A percentile compares a stretch with the other conserved stretches of the same genome.
Conservation (phyloP, 2,329 filamentous ascomycete genomes). For the Cordyceps cicadae region DNA sequence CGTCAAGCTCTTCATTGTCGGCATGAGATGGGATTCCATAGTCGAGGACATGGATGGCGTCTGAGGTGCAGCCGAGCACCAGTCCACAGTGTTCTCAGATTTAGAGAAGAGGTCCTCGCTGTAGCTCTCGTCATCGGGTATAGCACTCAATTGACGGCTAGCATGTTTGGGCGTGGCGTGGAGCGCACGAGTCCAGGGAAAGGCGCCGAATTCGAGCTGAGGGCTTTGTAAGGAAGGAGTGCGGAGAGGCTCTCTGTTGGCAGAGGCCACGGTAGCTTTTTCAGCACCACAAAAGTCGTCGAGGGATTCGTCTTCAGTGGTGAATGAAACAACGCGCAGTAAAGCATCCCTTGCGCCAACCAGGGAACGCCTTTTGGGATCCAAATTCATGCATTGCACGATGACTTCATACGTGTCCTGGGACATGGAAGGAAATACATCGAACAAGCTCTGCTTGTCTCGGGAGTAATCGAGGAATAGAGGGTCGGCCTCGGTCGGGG, state of each 20-base stretch:
- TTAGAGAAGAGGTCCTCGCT: conserved; percentile 78
- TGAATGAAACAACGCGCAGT: conserved; percentile 77
- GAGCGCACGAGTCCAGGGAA: conserved; percentile 90
- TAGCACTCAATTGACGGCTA: conserved; percentile 78
- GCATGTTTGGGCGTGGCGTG: conserved; percentile 63
- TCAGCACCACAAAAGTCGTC: conserved; percentile 91
- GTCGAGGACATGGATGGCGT: conserved; percentile 79
- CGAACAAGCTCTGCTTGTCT: conserved; percentile 92
- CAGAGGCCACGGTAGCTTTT: conserved; percentile 66
- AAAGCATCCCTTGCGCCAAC: conserved; percentile 70
- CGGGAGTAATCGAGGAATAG: conserved; percentile 88
- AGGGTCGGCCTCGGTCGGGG: conserved; percentile 81
- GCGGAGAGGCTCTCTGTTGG: conserved; percentile 88
- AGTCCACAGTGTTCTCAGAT: conserved; percentile 64
- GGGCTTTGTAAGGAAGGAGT: conserved; percentile 93
- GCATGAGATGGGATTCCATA: conserved; percentile 71
- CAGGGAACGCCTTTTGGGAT: conserved; percentile 82
- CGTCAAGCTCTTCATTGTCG: conserved; percentile 69
- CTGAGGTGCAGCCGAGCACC: conserved; percentile 68
- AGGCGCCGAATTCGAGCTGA: conserved; percentile 69
- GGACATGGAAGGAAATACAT: conserved; percentile 97
- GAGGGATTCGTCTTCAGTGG: conserved; percentile 79
- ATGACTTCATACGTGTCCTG: conserved; percentile 96
- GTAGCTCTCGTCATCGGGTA: conserved; percentile 72
- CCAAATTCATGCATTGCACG: conserved; percentile 80